Evolutionary conservation across 1,284 basidiomycete genomes (phyloP).

Genomic region (Wallemia mellicola): DNA sequence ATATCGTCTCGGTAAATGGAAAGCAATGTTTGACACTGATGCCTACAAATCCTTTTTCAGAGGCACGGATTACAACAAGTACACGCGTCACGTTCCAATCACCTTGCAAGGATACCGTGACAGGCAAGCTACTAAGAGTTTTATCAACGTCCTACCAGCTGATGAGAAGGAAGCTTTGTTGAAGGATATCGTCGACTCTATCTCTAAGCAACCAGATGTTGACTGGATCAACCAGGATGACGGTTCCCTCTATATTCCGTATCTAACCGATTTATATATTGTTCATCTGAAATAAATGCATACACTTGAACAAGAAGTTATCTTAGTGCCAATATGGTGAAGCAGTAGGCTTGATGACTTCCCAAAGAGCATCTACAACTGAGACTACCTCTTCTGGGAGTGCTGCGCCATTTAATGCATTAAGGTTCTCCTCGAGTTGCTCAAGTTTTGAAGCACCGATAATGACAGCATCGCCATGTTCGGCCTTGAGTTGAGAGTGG

Average conservation of each 20-base stretch:
- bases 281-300: not conserved
- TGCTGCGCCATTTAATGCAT: not conserved
- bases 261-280: conserved; percentile 19
- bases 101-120: conserved; percentile 18
- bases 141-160: conserved; percentile 27
- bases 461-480: not conserved
- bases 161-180: conserved; percentile 25
- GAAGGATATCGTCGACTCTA: conserved; percentile 22
- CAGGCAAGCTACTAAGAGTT: conserved; percentile 39
- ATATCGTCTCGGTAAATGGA: conserved; percentile 38
- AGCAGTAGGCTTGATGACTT: not conserved
- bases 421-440: not conserved
- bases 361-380: not conserved
- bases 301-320: too few relatives aligned
- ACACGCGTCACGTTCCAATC: conserved; percentile 6
- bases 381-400: not conserved
- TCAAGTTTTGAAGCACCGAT: not conserved
- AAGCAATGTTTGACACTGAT: conserved; percentile 26
- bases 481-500: conserved; percentile 6
- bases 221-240: conserved; percentile 22
- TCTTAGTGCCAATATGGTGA: not conserved
- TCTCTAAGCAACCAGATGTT: conserved; percentile 20
- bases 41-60: conserved; percentile 25
- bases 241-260: conserved; percentile 26
- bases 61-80: conserved; percentile 14